These are phyloP conservation scores for Trifolium subterraneum DNA, from an alignment of 306 rosid species.

Conservation along the genomic window DNA sequence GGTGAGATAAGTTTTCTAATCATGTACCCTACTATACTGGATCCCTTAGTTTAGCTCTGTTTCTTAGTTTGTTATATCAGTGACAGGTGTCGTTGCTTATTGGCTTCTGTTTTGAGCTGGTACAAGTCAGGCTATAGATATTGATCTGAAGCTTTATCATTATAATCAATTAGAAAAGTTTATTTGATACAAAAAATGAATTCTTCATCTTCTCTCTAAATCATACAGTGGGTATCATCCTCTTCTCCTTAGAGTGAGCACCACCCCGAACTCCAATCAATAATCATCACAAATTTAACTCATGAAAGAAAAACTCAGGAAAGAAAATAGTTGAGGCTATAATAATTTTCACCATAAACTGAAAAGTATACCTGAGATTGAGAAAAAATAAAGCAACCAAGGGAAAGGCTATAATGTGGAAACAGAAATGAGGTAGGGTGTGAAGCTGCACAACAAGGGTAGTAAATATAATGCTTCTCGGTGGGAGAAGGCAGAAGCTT, in stretches of 20 bases:
- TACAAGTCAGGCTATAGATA: neutral
- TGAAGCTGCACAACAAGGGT: conserved; percentile 5
- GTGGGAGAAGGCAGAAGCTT: neutral
- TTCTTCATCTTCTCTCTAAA: conserved; percentile 9
- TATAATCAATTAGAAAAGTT: neutral
- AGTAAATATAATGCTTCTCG: conserved; percentile 7
- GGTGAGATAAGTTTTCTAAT: neutral
- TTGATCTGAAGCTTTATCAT: neutral
- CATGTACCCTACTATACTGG: neutral
- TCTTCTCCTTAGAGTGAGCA: neutral
- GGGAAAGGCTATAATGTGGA: neutral
- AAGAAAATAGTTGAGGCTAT: neutral
- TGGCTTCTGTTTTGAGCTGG: neutral
- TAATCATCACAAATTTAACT: neutral
- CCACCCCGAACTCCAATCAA: neutral
- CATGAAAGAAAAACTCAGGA: too few species aligned
- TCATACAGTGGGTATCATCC: neutral
- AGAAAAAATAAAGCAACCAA: neutral
- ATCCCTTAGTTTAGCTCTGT: neutral
- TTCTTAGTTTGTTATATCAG: neutral
- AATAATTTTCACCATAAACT: neutral
- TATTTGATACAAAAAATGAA: neutral
- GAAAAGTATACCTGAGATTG: neutral
- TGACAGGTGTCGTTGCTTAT: neutral
- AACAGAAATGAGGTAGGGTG: neutral